Evolutionary conservation across 108 stramenopile species (phyloP).

Genomic region (Cyclotella sp.): DNA sequence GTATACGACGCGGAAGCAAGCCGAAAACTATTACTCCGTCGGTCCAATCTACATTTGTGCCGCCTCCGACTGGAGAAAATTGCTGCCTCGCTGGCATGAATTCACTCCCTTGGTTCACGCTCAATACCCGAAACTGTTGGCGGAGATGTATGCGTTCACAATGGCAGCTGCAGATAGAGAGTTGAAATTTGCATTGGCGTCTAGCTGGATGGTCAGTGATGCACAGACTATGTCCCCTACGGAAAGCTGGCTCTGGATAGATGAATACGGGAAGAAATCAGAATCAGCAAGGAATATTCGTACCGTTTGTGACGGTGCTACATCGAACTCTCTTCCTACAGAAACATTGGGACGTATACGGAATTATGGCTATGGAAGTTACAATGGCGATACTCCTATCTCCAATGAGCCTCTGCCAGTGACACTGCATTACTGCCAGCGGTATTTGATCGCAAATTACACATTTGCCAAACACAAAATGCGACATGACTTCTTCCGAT

Average conservation of each 20-base stretch:
- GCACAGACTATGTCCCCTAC: slow-evolving; percentile 45
- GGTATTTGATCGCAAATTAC: slow-evolving; percentile 58
- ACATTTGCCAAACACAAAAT: slow-evolving; percentile 79
- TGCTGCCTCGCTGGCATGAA: slow-evolving; percentile 60
- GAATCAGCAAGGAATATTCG: not conserved
- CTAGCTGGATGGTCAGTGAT: slow-evolving; percentile 76
- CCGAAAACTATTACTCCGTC: slow-evolving; percentile 61
- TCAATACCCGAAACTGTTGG: slow-evolving; percentile 77
- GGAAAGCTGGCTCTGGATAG: slow-evolving; percentile 44
- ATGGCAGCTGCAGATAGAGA: slow-evolving; percentile 84
- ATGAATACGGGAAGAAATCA: slow-evolving; percentile 28
- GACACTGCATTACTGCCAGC: slow-evolving; percentile 66
- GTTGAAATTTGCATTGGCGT: slow-evolving; percentile 65
- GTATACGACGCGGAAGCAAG: slow-evolving; percentile 47
- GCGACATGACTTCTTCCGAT: slow-evolving; percentile 78
- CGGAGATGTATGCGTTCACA: slow-evolving; percentile 94
- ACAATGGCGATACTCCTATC: slow-evolving; percentile 7
- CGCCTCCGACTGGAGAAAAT: slow-evolving; percentile 65
- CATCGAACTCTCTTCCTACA: slow-evolving; percentile 22
- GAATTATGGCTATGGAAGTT: slow-evolving; percentile 31
- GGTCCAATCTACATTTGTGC: slow-evolving; percentile 80
- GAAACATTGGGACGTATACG: slow-evolving; percentile 35
- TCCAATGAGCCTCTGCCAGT: slow-evolving; percentile 32
- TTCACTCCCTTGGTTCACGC: slow-evolving; percentile 74
- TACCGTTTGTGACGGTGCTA: slow-evolving; percentile 40